Evolutionary conservation across 139 green algal genomes (phyloP), one percentile per base, ranked within the genome.

Genomic region (Chlorella sp.): DNA sequence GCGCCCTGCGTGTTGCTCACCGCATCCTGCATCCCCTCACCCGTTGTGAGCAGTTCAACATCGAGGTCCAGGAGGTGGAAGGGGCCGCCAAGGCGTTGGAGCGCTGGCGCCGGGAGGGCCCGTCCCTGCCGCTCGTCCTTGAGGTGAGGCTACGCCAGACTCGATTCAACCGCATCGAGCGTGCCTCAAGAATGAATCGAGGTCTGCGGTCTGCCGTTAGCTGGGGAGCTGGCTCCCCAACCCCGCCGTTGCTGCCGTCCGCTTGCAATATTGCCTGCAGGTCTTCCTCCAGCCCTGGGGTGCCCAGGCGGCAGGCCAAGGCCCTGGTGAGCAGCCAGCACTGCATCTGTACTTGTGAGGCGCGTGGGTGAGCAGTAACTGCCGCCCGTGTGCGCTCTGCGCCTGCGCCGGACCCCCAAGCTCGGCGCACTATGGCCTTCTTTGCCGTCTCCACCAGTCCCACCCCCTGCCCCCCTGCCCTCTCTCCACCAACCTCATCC

Each of bases 61-160:
- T 96, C 66, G 92, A 96, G 78, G 66, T 96, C 16, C 87, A 92
- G 15, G 94, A 96, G 83, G 73, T 94, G 39, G 87, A 91, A 53
- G 73, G 61, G 21, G 94, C 94, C 21, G 37, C 78, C 12, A 66
- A 82, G 37, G 82, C 87, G 16, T 21, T 96, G 68, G 91, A 94
- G 40, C 68, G 34, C 7, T 96, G 93, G 94, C 88, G 91, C 40
- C 68, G 75, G 21, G 90, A 96, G 75, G 75, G 75, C 24, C 81
- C 85, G 11, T 83, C 53, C 1, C 60, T 88, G 39, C 93, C 93
- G 24, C 86, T 96, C 7, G 81, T 92, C 14, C 80, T 96, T 2
- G 87, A 96, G 91, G 93, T 92, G 85, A 32, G 30, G 82, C 37
- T 1, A 4, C 53, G 12, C n/a, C 61, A 42, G 73, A 80, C 84